These are phyloP conservation scores for Datisca glomerata DNA, from an alignment of 306 rosid genomes.

Conservation along the genomic window DNA sequence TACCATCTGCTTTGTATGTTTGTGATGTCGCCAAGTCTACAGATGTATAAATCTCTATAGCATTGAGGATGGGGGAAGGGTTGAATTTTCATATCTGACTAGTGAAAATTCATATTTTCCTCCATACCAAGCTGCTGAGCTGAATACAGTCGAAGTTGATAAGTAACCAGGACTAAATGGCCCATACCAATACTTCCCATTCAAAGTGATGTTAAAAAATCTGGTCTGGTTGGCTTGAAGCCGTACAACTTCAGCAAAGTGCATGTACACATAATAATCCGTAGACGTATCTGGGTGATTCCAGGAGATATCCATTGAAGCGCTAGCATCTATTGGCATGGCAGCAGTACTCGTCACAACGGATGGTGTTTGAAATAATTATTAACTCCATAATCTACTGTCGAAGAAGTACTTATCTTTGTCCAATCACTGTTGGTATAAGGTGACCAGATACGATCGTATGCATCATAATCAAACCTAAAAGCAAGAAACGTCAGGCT, in stretches of 20 bases:
- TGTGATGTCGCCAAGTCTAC: slow-evolving; percentile 18
- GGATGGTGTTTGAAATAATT: slow-evolving; percentile 18
- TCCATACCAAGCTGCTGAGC: neutral
- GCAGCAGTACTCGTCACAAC: slow-evolving; percentile 25
- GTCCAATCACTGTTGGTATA: neutral
- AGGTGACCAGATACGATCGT: slow-evolving; percentile 40
- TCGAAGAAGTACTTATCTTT: slow-evolving; percentile 5
- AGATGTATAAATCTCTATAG: slow-evolving; percentile 22
- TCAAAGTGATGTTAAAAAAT: slow-evolving; percentile 27
- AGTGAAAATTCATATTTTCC: slow-evolving; percentile 14
- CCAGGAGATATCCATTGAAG: slow-evolving; percentile 12
- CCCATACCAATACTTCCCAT: slow-evolving; percentile 14
- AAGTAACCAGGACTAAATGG: slow-evolving; percentile 15
- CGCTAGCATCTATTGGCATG: slow-evolving; percentile 3
- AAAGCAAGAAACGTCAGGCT: neutral
- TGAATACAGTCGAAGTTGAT: slow-evolving; percentile 4
- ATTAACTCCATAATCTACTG: neutral
- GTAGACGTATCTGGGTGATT: slow-evolving; percentile 1
- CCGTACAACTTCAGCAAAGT: slow-evolving; percentile 34
- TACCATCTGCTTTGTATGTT: slow-evolving; percentile 37
- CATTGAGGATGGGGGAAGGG: slow-evolving; percentile 55
- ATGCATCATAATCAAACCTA: slow-evolving; percentile 22
- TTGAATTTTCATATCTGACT: slow-evolving; percentile 16
- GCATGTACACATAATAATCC: slow-evolving; percentile 26
- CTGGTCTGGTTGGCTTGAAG: slow-evolving; percentile 21